Base-by-base conservation (phyloP, 805 yeast species). In the Dipodascus geniculatus region DNA sequence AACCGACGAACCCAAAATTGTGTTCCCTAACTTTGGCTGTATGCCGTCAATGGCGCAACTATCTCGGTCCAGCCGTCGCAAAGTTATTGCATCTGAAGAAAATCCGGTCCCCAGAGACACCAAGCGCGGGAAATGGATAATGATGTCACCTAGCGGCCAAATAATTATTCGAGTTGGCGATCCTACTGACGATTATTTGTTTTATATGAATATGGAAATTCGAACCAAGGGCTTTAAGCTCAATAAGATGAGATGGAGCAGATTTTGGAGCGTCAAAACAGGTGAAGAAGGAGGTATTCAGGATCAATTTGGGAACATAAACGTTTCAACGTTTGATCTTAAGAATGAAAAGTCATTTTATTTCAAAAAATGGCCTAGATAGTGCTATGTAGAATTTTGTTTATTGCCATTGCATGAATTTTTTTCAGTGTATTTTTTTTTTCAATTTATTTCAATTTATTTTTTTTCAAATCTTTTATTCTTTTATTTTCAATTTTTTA, bases 331-430 rank as follows among this genome's bases (percentile, higher is more conserved):
- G 42, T 79, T 87, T 60, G 73, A 80, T 2, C 66, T 85, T 55
- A 74, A 71, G 38, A 85, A 86, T 58, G 97, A 90, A 64, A 84
- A 83, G 60, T 81, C 89, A 11, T 90, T 87, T 68, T 79, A 76
- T 60, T 90, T 88, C 63, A 82, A 85, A 56, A 71, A 48, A 24
- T 48, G 44, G 44, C 44, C 44, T 9, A 4, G 44, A 28, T 28
- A 28, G 11, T 28, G 6, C 33, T n/a, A n/a, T n/a, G n/a, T n/a
- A 28, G 33, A 28, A 28, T 28, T 28, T 6, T 28, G 6, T 11
- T 28, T 28, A 28, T 28, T 28, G 33, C n/a, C n/a, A n/a, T n/a
- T n/a, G n/a, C n/a, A n/a, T n/a, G n/a, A n/a, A n/a, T n/a, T n/a
- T n/a, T n/a, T n/a, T n/a, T n/a, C n/a, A n/a, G n/a, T n/a, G n/a